phyloP scores from a whole-genome alignment of 371 early-diverging fungal species.

The Vairimorpha ceranae region DNA sequence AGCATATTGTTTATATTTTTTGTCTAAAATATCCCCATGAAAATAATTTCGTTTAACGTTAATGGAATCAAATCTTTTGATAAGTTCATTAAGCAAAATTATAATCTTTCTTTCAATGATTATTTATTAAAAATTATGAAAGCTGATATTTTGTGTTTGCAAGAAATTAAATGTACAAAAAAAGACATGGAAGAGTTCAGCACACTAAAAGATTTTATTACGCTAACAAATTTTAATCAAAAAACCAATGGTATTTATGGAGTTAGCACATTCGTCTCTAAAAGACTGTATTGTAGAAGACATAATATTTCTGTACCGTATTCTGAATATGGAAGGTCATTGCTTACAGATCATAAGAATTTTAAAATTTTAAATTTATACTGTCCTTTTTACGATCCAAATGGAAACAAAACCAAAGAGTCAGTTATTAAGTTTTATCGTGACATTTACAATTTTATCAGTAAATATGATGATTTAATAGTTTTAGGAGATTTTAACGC shows the following conservation, averaged over 20 bases:
- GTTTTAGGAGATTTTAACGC: constrained; percentile 73
- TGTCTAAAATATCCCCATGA: too few species aligned
- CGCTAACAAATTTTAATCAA: constrained; percentile 68
- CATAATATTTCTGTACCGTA: constrained; percentile 65
- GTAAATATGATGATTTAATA: constrained; percentile 65
- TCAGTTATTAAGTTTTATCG: constrained; percentile 64
- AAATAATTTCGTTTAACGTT: constrained; percentile 51
- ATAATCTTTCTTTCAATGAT: constrained; percentile 28
- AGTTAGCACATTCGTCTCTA: constrained; percentile 59
- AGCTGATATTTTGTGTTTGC: constrained; percentile 71
- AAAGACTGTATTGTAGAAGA: constrained; percentile 46
- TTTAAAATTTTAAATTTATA: constrained; percentile 73
- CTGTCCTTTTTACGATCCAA: constrained; percentile 67
- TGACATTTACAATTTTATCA: constrained; percentile 65
- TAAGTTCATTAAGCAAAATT: constrained; percentile 27
- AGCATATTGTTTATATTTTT: background rate
- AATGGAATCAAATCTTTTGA: constrained; percentile 52
- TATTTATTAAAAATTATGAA: constrained; percentile 65
- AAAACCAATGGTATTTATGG: constrained; percentile 69
- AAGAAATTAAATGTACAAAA: constrained; percentile 69
- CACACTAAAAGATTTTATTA: constrained; percentile 66
- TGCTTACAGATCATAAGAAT: constrained; percentile 71
- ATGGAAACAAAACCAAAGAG: constrained; percentile 64
- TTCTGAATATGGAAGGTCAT: constrained; percentile 71
- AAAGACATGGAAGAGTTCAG: constrained; percentile 14